Evolutionary conservation across 768 basidiomycete species (phyloP).

Genomic region (Mycena leptocephala): DNA sequence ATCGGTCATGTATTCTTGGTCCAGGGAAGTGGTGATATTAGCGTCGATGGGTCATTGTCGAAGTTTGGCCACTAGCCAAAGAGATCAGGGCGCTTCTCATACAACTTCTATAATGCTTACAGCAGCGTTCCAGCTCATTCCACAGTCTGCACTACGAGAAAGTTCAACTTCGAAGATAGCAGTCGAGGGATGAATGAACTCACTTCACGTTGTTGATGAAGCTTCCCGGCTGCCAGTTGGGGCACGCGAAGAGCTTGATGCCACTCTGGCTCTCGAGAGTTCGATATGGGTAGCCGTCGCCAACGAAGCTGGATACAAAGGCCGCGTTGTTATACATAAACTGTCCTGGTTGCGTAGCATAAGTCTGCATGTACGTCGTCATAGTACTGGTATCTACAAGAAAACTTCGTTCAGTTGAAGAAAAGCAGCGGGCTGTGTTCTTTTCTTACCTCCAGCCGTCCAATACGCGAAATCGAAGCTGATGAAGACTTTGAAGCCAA

Average conservation of each 20-base stretch:
- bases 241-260: background rate
- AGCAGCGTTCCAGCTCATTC: background rate
- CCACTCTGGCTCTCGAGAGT: background rate
- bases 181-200: background rate
- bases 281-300: background rate
- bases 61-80: background rate
- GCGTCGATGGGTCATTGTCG: background rate
- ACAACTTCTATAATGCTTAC: background rate
- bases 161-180: background rate
- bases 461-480: slow-evolving; percentile 1
- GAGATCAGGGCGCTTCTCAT: background rate
- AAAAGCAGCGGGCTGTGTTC: background rate
- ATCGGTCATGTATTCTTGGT: background rate
- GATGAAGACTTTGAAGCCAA: background rate
- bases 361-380: background rate
- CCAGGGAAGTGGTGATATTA: background rate
- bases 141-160: background rate
- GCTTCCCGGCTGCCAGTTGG: background rate
- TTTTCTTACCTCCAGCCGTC: background rate
- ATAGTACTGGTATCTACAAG: background rate
- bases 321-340: background rate
- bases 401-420: background rate
- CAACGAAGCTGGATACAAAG: background rate
- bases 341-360: background rate
- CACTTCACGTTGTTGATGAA: background rate